phyloP scores from a whole-genome alignment of 2,329 filamentous ascomycete species.

The Trichoderma sp. region DNA sequence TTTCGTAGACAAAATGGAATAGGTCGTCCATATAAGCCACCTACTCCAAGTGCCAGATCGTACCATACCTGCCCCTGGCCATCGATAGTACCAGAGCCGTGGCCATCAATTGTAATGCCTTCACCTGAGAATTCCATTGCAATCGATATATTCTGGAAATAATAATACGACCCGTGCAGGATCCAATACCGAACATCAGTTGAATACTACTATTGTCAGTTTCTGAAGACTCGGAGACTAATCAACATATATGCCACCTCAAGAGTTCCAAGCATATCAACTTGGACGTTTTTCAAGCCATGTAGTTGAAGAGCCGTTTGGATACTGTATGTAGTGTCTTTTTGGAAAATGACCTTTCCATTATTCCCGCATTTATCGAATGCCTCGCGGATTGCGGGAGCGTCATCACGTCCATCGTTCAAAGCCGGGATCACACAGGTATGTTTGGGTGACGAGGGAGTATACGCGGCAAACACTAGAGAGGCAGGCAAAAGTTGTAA shows the following conservation, averaged over 20 bases:
- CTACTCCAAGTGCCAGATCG: background rate
- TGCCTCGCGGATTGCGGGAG: constrained; percentile 10
- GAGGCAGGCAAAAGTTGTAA: background rate
- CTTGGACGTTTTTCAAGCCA: background rate
- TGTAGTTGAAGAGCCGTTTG: constrained; percentile 3
- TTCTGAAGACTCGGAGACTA: background rate
- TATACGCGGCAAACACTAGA: background rate
- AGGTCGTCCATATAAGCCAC: constrained; percentile 7
- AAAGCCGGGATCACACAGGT: constrained; percentile 8
- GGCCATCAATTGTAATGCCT: constrained; percentile 4
- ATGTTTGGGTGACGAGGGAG: background rate
- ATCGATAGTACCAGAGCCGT: constrained; percentile 10
- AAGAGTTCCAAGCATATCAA: constrained; percentile 4
- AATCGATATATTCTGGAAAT: constrained; percentile 15
- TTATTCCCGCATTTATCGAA: constrained; percentile 8
- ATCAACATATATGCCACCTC: background rate
- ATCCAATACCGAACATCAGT: constrained; percentile 19
- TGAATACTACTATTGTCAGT: constrained; percentile 4
- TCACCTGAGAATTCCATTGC: constrained; percentile 9
- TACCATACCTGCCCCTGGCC: constrained; percentile 16
- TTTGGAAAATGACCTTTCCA: constrained; percentile 4
- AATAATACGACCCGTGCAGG: constrained; percentile 3
- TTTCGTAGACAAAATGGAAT: constrained; percentile 13
- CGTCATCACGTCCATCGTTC: constrained; percentile 3
- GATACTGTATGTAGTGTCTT: constrained; percentile 9